A percentile compares a stretch with the other conserved stretches of the same genome.
phyloP scores from a whole-genome alignment of 2,329 filamentous ascomycete species.

The Colletotrichum noveboracense region DNA sequence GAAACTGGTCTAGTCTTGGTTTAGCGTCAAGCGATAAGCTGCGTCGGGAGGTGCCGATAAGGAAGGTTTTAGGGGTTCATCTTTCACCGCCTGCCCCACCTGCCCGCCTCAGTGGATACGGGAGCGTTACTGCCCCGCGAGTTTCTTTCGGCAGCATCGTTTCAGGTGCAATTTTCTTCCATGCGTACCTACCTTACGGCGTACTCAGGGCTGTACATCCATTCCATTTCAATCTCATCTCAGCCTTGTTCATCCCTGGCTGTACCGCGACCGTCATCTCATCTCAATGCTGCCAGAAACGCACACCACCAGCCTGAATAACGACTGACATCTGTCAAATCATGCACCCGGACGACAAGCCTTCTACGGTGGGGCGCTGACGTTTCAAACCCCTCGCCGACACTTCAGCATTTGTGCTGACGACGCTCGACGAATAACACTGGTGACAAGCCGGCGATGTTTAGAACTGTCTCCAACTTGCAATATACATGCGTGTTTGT shows the following conservation, averaged over 20 bases:
- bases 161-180: background rate
- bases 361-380: background rate
- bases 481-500: background rate
- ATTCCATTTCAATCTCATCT: background rate
- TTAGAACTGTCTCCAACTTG: background rate
- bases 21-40: constrained; percentile 6
- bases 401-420: background rate
- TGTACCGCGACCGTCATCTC: background rate
- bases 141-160: background rate
- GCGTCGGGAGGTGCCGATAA: background rate
- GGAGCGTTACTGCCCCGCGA: background rate
- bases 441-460: fast-evolving
- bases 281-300: background rate
- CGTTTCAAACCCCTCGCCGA: background rate
- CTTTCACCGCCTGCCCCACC: background rate
- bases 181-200: background rate
- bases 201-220: background rate
- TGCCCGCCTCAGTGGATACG: background rate
- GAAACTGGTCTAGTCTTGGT: constrained; percentile 1
- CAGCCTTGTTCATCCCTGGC: background rate
- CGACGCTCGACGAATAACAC: background rate
- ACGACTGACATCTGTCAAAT: background rate
- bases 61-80: background rate
- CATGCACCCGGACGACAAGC: background rate
- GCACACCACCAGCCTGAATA: background rate